These are phyloP conservation scores for Dendrocalamus latiflorus DNA, from an alignment of 202 grass and related monocot genomes.

Conservation along the genomic window DNA sequence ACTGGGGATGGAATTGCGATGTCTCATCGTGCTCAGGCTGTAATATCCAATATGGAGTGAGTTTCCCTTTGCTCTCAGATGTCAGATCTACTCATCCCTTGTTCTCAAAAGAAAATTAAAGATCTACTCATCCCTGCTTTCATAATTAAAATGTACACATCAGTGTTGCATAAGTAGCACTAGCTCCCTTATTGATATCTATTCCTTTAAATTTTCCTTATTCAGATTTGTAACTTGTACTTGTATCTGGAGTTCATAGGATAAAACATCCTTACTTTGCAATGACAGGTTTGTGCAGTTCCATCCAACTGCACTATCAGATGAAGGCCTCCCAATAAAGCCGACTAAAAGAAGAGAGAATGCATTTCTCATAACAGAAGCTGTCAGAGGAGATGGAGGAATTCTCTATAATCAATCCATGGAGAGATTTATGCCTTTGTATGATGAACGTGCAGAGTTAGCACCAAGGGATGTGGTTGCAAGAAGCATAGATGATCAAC, in stretches of 20 bases:
- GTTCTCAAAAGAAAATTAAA: neutral
- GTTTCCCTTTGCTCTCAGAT: slow-evolving; percentile 44
- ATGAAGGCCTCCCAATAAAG: slow-evolving; percentile 74
- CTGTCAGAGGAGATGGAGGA: slow-evolving; percentile 89
- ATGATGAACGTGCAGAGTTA: slow-evolving; percentile 75
- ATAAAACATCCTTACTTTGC: slow-evolving; percentile 13
- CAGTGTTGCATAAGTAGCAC: neutral
- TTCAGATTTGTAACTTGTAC: slow-evolving; percentile 2
- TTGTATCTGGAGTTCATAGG: neutral
- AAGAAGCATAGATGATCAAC: slow-evolving; percentile 90
- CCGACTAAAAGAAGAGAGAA: slow-evolving; percentile 68
- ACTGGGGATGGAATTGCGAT: slow-evolving; percentile 98
- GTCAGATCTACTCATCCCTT: neutral
- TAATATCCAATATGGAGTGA: slow-evolving; percentile 99
- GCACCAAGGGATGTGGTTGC: slow-evolving; percentile 91
- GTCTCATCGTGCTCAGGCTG: slow-evolving; percentile 85
- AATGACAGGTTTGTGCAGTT: slow-evolving; percentile 80
- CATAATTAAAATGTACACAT: neutral
- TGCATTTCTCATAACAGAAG: slow-evolving; percentile 90
- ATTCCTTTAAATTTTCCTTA: neutral
- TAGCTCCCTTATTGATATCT: neutral
- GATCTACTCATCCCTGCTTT: neutral
- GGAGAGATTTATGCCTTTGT: slow-evolving; percentile 86
- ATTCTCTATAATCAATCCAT: slow-evolving; percentile 90
- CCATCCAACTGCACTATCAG: slow-evolving; percentile 89